phyloP scores from a whole-genome alignment of 1,284 basidiomycete genomes.

The Leccinum angustisporum region DNA sequence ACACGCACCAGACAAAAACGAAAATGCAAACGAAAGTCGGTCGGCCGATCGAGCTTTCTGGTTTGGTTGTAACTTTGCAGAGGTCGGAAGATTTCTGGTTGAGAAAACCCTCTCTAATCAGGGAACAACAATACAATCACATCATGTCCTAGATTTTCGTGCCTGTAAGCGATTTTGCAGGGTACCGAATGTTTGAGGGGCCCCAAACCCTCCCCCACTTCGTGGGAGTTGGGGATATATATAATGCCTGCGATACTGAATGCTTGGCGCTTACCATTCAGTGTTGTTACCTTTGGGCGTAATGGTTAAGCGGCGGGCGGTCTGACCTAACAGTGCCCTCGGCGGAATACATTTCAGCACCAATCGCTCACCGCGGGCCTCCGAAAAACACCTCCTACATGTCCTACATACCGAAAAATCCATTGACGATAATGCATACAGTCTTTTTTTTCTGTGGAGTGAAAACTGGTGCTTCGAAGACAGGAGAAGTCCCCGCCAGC shows the following conservation, averaged over 20 bases:
- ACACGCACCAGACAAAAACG: not conserved
- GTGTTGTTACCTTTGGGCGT: not conserved
- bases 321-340: not conserved
- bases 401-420: not conserved
- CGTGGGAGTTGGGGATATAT: not conserved
- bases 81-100: not conserved
- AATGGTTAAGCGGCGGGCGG: not conserved
- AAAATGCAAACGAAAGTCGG: not conserved
- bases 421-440: not conserved
- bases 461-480: not conserved
- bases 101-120: not conserved
- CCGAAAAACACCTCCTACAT: not conserved
- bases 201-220: not conserved
- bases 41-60: not conserved
- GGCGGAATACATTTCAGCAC: not conserved
- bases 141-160: not conserved
- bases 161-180: not conserved
- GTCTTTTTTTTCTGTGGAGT: not conserved
- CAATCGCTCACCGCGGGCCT: not conserved
- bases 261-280: not conserved
- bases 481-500: not conserved
- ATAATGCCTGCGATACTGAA: not conserved
- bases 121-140: not conserved
- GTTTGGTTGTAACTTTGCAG: not conserved
- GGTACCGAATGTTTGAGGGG: not conserved